phyloP scores from a whole-genome alignment of 1,284 basidiomycete genomes.

The Lentinus polychrous region DNA sequence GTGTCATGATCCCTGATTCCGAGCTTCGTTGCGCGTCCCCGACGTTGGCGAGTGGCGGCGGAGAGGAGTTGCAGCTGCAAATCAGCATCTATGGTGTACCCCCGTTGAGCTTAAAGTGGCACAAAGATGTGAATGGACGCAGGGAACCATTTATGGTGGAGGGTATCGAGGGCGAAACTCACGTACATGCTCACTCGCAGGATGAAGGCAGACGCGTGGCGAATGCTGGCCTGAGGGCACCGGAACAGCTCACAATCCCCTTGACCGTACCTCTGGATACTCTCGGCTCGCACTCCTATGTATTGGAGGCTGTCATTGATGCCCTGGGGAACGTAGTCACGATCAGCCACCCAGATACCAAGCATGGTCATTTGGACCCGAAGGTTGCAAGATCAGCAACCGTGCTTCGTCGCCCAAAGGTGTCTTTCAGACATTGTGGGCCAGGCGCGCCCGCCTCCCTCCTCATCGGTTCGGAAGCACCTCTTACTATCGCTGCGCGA shows the following conservation, averaged over 20 bases:
- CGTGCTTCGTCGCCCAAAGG: slow-evolving; percentile 70
- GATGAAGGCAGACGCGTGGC: slow-evolving; percentile 15
- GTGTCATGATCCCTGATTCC: slow-evolving; percentile 31
- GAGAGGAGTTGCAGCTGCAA: slow-evolving; percentile 53
- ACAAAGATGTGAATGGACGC: slow-evolving; percentile 55
- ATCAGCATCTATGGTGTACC: slow-evolving; percentile 75
- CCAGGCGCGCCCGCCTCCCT: slow-evolving; percentile 69
- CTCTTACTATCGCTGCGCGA: slow-evolving; percentile 43
- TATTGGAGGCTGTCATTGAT: slow-evolving; percentile 69
- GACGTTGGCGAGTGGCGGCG: slow-evolving; percentile 40
- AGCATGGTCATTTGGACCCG: slow-evolving; percentile 12
- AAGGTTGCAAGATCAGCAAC: slow-evolving; percentile 44
- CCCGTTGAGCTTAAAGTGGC: slow-evolving; percentile 74
- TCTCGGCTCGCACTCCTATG: slow-evolving; percentile 62
- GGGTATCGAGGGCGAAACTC: slow-evolving; percentile 64
- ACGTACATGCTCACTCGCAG: slow-evolving; percentile 13
- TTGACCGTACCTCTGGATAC: slow-evolving; percentile 55
- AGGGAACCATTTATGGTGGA: slow-evolving; percentile 72
- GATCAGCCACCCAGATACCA: slow-evolving; percentile 27
- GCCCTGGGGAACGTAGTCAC: slow-evolving; percentile 65
- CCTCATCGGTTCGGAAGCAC: slow-evolving; percentile 61
- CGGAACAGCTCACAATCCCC: slow-evolving; percentile 61
- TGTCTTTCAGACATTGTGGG: slow-evolving; percentile 72
- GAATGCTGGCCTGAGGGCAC: slow-evolving; percentile 20
- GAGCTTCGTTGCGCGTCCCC: slow-evolving; percentile 54